phyloP scores from a whole-genome alignment of 805 yeast genomes.

The Pichia californica region DNA sequence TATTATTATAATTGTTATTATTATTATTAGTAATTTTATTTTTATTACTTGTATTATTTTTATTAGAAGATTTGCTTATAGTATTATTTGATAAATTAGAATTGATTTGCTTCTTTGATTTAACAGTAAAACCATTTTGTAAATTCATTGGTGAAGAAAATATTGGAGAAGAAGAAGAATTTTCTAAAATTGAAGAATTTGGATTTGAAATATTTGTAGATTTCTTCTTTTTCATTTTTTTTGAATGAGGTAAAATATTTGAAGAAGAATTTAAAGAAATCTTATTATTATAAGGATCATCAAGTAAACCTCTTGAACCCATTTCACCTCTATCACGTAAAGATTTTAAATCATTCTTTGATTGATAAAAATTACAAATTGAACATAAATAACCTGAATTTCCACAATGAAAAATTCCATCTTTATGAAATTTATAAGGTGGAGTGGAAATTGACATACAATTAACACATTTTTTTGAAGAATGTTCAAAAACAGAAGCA shows the following conservation, averaged over 20 bases:
- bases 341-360: conserved; percentile 18
- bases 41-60: neutral
- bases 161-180: conserved; percentile 12
- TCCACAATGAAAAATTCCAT: conserved; percentile 30
- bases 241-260: neutral
- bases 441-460: conserved; percentile 25
- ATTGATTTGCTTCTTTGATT: neutral
- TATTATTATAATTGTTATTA: neutral
- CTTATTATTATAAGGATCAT: conserved; percentile 24
- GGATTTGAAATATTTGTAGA: neutral
- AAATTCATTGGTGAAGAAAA: conserved; percentile 9
- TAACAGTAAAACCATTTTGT: conserved; percentile 3
- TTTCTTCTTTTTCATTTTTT: conserved; percentile 4
- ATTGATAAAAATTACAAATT: conserved; percentile 23
- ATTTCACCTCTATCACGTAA: conserved; percentile 29
- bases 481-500: conserved; percentile 14
- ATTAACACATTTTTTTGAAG: conserved; percentile 24
- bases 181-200: neutral
- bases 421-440: conserved; percentile 28
- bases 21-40: neutral
- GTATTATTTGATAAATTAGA: no score
- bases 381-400: conserved; percentile 30
- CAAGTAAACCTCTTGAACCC: conserved; percentile 28
- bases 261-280: neutral
- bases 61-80: no score